phyloP scores from a whole-genome alignment of 805 yeast species.

The Starmerella tilneyi region DNA sequence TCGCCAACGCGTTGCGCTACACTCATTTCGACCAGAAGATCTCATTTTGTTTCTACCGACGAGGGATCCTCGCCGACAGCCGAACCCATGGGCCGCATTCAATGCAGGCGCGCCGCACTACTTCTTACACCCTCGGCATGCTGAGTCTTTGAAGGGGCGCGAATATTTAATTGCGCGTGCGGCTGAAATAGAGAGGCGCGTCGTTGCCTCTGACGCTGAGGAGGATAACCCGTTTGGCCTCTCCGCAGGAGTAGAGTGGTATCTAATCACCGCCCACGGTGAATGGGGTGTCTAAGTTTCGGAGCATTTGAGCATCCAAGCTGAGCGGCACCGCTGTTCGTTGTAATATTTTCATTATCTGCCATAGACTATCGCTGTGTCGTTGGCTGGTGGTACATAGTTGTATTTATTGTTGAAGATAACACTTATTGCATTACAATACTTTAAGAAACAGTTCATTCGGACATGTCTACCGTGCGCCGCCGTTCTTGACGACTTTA shows the following conservation, averaged over 20 bases:
- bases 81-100: slow-evolving; percentile 85
- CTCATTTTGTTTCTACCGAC: slow-evolving; percentile 80
- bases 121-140: slow-evolving; percentile 46
- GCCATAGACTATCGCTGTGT: no score
- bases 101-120: slow-evolving; percentile 81
- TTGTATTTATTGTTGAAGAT: no score
- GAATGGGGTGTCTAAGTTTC: slow-evolving; percentile 15
- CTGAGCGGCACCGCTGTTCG: no score
- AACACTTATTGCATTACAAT: no score
- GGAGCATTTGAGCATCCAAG: no score
- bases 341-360: no score
- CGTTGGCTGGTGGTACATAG: no score
- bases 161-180: slow-evolving; percentile 83
- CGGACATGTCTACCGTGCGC: no score
- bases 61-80: slow-evolving; percentile 36
- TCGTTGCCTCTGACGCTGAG: slow-evolving; percentile 29
- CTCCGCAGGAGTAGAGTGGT: slow-evolving; percentile 41
- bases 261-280: slow-evolving; percentile 21
- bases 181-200: slow-evolving; percentile 42
- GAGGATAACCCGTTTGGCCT: slow-evolving; percentile 56
- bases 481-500: neutral
- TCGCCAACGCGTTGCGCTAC: slow-evolving; percentile 52
- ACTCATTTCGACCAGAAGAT: slow-evolving; percentile 60
- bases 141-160: slow-evolving; percentile 34
- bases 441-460: no score